phyloP scores from a whole-genome alignment of 73 alveolate species.

The Effrenium voratum region DNA sequence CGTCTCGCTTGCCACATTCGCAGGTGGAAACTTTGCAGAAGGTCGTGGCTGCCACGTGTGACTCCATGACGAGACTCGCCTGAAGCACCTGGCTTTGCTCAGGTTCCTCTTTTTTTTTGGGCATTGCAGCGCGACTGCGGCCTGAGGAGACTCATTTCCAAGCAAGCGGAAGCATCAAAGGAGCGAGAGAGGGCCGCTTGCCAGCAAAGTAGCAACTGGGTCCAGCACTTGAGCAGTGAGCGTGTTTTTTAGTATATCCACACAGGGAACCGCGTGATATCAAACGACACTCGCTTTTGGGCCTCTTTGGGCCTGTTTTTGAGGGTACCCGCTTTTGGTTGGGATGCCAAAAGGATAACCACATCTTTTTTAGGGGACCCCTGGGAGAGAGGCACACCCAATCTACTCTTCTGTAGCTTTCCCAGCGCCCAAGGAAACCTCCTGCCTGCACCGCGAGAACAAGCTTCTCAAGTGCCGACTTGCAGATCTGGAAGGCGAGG shows the following conservation, averaged over 20 bases:
- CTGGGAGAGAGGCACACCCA: too few species aligned
- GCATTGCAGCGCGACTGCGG: not conserved
- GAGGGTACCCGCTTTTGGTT: not conserved
- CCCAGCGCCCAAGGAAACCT: conserved; percentile 29
- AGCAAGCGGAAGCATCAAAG: conserved; percentile 83
- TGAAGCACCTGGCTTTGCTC: too few species aligned
- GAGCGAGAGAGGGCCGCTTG: conserved; percentile 79
- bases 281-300: too few species aligned
- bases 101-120: too few species aligned
- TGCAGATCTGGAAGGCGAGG: conserved; percentile 39
- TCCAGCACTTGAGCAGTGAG: not conserved
- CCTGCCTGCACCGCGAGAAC: conserved; percentile 60
- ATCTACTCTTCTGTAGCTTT: not conserved
- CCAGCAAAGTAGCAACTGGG: not conserved
- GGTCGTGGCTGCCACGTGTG: conserved; percentile 74
- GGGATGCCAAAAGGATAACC: too few species aligned
- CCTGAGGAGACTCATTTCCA: conserved; percentile 34
- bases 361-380: too few species aligned
- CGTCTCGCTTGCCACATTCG: not conserved
- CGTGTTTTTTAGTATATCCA: too few species aligned
- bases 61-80: conserved; percentile 74
- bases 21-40: conserved; percentile 86
- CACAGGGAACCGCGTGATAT: too few species aligned
- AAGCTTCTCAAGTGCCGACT: conserved; percentile 44
- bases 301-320: not conserved